These are phyloP conservation scores for Ophiostoma piceae DNA, from an alignment of 2,329 filamentous ascomycete genomes.

Conservation along the genomic window DNA sequence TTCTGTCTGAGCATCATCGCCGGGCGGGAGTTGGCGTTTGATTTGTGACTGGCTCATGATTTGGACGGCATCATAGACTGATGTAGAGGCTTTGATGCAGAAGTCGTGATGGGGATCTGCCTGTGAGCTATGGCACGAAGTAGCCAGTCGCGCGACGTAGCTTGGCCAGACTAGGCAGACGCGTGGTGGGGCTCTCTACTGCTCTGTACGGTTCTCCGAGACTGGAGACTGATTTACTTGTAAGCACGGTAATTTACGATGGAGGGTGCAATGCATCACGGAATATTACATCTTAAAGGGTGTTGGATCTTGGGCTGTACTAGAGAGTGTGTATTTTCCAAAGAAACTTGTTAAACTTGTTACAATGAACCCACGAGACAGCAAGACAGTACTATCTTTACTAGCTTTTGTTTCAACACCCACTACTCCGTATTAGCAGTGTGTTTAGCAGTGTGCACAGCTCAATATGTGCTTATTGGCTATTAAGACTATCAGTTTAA, in stretches of 20 bases:
- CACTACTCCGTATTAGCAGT: not conserved
- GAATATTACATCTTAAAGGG: not conserved
- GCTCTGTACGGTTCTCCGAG: too few species aligned
- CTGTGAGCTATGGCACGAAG: not conserved
- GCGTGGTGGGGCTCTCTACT: not conserved
- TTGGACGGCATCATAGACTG: not conserved
- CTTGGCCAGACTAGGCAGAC: not conserved
- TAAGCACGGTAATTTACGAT: too few species aligned
- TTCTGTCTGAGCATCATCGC: conserved; percentile 42
- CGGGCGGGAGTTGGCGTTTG: conserved; percentile 17
- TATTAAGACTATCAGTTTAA: not conserved
- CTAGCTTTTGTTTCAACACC: not conserved
- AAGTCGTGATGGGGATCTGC: not conserved
- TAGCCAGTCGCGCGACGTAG: not conserved
- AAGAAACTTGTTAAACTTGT: too few species aligned
- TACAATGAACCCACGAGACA: not conserved
- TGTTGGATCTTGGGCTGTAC: not conserved
- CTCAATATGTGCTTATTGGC: not conserved
- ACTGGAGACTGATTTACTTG: too few species aligned
- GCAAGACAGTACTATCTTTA: not conserved
- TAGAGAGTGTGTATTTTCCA: not conserved
- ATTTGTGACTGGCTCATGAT: conserved; percentile 19
- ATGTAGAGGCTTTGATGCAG: not conserved
- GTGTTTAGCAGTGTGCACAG: not conserved
- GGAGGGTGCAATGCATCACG: too few species aligned